Percentiles rank a stretch among this genome's conserved stretches.
These are phyloP conservation scores for Lentinula novae-zelandiae DNA, from an alignment of 1,284 basidiomycete species.

Conservation along the genomic window DNA sequence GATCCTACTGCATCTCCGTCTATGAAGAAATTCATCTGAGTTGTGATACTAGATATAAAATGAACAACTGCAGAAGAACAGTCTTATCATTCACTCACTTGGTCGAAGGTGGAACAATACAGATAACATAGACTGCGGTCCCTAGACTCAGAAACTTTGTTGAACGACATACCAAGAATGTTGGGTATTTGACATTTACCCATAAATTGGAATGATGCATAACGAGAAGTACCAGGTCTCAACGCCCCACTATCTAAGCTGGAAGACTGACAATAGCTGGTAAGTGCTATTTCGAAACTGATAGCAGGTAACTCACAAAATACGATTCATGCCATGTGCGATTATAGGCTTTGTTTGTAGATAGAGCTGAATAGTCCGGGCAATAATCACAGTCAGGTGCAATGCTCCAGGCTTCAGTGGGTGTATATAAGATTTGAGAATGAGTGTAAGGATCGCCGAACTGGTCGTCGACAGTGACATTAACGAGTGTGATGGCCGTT, in stretches of 20 bases:
- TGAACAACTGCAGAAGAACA: conserved; percentile 2
- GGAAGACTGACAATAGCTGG: not conserved
- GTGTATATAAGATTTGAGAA: conserved; percentile 24
- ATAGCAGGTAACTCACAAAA: conserved; percentile 13
- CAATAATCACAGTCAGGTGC: conserved; percentile 16
- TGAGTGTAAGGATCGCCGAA: conserved; percentile 23
- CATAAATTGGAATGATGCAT: conserved; percentile 22
- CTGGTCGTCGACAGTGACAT: conserved; percentile 30
- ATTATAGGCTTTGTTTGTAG: conserved; percentile 14
- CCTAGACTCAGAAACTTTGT: conserved; percentile 17
- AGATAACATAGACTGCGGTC: conserved; percentile 27
- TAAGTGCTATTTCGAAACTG: not conserved
- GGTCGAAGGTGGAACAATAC: conserved; percentile 20
- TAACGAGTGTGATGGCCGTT: conserved; percentile 17
- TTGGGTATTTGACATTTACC: conserved; percentile 18
- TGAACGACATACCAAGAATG: not conserved
- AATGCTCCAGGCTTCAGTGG: conserved; percentile 22
- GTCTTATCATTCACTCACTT: conserved; percentile 8
- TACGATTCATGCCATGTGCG: conserved; percentile 25
- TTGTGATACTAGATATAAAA: conserved; percentile 15
- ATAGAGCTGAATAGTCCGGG: conserved; percentile 9
- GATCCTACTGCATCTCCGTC: conserved; percentile 19
- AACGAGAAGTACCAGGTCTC: conserved; percentile 13
- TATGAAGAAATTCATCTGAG: conserved; percentile 27
- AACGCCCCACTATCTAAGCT: not conserved